Base-by-base conservation (phyloP, 1,284 basidiomycete species). In the Ceratobasidium sp. region DNA sequence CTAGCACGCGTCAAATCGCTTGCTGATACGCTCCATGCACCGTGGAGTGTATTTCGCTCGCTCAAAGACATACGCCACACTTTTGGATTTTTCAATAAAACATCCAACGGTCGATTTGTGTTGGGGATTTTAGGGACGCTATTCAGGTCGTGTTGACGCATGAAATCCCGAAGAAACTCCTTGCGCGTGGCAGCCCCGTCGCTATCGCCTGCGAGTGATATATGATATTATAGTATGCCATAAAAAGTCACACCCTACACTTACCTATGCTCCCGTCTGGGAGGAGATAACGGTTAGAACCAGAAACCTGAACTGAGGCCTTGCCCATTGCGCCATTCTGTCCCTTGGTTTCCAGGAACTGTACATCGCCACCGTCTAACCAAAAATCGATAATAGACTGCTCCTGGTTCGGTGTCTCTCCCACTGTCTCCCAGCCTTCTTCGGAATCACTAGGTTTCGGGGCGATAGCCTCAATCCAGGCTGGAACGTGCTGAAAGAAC, bases 391-490 rank as follows among this genome's bases (percentile, higher is more conserved):
- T n/a, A 9, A 41, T 39, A 11, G 54, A 56, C 4, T 19, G 13
- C 9, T 39, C 50, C 30, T 66, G 23, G 8, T 46, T 33, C 27
- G 7, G 25, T 30, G 33, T 2, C 52, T 54, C 16, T 13, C 52
- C 62, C 8, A n/a, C 59, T 14, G 27, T 36, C 30, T 68, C 66
- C 46, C 27, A 54, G 13, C 41, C 57, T 14, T 21, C 29, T 11
- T 56, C 21, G 13, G 52, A 60, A 44, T 42, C 27, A 62, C 62
- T 68, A 5, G 50, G 50, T n/a, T 69, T 56, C 2, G 36, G n/a
- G 44, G 27, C 56, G 14, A 66, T 73, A 42, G 46, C 60, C 11
- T 13, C 69, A 44, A 85, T 77, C 83, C 83, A 86, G 5, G 19
- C 25, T 1, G 83, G 82, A 0, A 81, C 80, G 6, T 73, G 19